phyloP scores from a whole-genome alignment of 179 eudicot species.

The Nepenthes alata region DNA sequence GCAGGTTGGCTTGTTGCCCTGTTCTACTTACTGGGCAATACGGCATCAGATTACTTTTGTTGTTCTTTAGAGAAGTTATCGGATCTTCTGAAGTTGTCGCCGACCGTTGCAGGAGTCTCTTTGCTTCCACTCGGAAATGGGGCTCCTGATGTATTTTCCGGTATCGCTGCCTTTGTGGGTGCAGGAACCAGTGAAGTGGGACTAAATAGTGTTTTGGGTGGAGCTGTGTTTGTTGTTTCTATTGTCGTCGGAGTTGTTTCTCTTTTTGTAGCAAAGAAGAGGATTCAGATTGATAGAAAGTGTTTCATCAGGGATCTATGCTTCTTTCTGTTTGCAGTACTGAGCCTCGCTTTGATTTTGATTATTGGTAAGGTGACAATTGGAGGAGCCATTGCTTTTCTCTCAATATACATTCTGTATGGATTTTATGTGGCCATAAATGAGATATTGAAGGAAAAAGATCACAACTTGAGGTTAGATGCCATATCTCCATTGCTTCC shows the following conservation, averaged over 20 bases:
- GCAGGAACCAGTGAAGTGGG: slow-evolving; percentile 58
- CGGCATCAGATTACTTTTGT: slow-evolving; percentile 88
- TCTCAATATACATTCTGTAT: slow-evolving; percentile 54
- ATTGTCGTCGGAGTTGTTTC: slow-evolving; percentile 73
- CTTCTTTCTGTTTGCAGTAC: slow-evolving; percentile 48
- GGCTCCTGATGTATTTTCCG: slow-evolving; percentile 88
- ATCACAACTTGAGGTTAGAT: slow-evolving; percentile 20
- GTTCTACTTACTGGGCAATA: slow-evolving; percentile 76
- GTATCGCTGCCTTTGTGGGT: slow-evolving; percentile 73
- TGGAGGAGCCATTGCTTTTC: slow-evolving; percentile 47
- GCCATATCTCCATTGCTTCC: slow-evolving; percentile 59
- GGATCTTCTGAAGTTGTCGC: slow-evolving; percentile 48
- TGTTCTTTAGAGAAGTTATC: slow-evolving; percentile 69
- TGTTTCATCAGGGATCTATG: slow-evolving; percentile 63
- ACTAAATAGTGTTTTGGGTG: slow-evolving; percentile 68
- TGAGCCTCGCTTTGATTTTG: slow-evolving; percentile 42
- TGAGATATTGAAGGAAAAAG: slow-evolving; percentile 48
- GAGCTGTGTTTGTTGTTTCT: slow-evolving; percentile 76
- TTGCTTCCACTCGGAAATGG: slow-evolving; percentile 90
- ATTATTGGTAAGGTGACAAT: slow-evolving; percentile 49
- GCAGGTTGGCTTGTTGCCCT: slow-evolving; percentile 47
- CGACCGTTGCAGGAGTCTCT: slow-evolving; percentile 78
- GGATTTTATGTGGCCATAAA: slow-evolving; percentile 57
- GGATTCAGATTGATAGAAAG: slow-evolving; percentile 43
- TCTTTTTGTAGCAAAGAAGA: slow-evolving; percentile 41